Conservation (phyloP, 1,284 basidiomycete species). For the Ceraceosorus bombacis region DNA sequence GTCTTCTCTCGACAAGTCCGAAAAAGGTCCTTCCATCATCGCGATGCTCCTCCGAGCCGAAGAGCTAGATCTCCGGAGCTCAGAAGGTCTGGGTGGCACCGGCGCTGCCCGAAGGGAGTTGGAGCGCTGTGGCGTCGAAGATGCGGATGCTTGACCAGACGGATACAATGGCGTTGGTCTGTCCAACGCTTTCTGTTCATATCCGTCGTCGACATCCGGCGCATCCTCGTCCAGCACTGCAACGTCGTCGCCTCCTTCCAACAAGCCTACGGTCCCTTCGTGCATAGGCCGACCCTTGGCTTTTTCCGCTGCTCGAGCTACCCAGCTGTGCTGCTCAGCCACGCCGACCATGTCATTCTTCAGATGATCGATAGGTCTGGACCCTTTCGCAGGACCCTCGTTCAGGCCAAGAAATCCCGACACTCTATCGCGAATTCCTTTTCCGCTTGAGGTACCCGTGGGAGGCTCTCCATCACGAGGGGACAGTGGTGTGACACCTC, state of each 20-base stretch:
- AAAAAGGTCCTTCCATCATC: not conserved
- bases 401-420: conserved; percentile 25
- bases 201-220: conserved; percentile 7
- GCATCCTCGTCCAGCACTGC: conserved; percentile 6
- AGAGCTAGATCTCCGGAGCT: not conserved
- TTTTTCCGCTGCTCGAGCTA: conserved; percentile 11
- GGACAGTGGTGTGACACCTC: conserved; percentile 10
- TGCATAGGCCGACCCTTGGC: conserved; percentile 9
- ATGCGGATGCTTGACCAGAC: not conserved
- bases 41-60: not conserved
- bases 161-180: not conserved
- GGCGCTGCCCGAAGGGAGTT: no score
- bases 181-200: not conserved
- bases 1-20: not conserved
- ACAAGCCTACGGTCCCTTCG: conserved; percentile 8
- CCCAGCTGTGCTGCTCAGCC: conserved; percentile 33
- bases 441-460: conserved; percentile 13
- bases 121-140: not conserved
- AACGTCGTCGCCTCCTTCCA: conserved; percentile 5
- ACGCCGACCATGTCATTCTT: conserved; percentile 26
- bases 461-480: conserved; percentile 14
- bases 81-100: not conserved
- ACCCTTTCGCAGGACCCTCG: conserved; percentile 24
- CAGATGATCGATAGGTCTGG: conserved; percentile 25
- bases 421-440: conserved; percentile 21